A percentile compares a stretch with the other conserved stretches of the same genome.
Conservation (phyloP, 2,329 filamentous ascomycete species). For the Cercospora zeina region DNA sequence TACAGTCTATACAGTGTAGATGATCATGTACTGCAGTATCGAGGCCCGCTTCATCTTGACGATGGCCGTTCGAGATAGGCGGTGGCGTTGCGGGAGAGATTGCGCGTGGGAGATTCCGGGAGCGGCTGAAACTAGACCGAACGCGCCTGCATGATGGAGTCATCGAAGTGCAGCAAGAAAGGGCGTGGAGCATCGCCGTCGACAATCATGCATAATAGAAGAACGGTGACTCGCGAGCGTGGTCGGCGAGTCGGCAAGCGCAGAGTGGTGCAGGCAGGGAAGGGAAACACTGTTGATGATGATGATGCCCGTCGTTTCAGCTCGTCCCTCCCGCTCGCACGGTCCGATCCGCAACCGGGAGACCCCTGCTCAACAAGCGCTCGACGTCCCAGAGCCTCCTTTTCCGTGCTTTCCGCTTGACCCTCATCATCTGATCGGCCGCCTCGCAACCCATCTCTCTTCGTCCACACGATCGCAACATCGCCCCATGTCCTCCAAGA, state of each 20-base stretch:
- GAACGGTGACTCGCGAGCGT: neutral
- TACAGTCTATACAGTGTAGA: neutral
- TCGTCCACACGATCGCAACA: conserved; percentile 1
- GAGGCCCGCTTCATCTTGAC: neutral
- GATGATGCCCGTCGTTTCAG: conserved; percentile 3
- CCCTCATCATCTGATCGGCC: neutral
- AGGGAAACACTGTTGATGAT: neutral
- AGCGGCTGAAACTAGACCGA: neutral
- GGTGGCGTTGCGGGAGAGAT: conserved; percentile 3
- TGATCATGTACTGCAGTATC: neutral
- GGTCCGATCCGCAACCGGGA: neutral
- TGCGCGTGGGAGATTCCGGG: conserved; percentile 1
- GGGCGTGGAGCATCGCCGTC: neutral
- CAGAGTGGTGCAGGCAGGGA: neutral
- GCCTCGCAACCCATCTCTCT: neutral
- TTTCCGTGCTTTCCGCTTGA: neutral
- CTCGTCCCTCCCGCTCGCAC: conserved; percentile 1
- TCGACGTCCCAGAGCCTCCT: neutral
- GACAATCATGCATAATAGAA: neutral
- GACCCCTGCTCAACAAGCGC: neutral
- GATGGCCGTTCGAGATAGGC: neutral
- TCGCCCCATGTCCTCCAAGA: conserved; percentile 39
- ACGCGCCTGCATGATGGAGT: neutral
- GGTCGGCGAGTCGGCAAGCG: neutral
- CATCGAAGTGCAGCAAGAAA: neutral